phyloP scores from a whole-genome alignment of 495 filamentous ascomycete genomes.

The Cercophora samala region DNA sequence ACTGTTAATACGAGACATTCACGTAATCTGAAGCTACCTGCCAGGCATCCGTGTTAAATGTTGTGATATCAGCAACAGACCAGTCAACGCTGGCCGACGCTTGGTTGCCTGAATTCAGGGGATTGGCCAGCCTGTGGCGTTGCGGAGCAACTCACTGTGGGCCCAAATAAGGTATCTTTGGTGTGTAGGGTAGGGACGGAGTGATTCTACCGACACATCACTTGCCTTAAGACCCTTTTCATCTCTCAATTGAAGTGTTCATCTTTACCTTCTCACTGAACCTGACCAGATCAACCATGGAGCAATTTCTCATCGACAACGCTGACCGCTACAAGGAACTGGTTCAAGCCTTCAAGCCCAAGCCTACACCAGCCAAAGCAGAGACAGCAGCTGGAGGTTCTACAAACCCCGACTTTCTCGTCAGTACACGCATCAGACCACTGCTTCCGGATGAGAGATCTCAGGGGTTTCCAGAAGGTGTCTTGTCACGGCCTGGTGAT shows the following conservation, averaged over 20 bases:
- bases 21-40: not conserved
- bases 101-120: not conserved
- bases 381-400: not conserved
- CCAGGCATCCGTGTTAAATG: not conserved
- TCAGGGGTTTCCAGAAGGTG: slow-evolving; percentile 18
- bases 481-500: slow-evolving; percentile 11
- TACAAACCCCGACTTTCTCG: slow-evolving; percentile 20
- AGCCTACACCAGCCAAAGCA: not conserved
- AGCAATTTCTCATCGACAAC: slow-evolving; percentile 27
- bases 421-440: slow-evolving; percentile 23
- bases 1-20: not conserved
- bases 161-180: not conserved
- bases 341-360: slow-evolving; percentile 21
- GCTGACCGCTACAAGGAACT: slow-evolving; percentile 25
- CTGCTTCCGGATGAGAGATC: slow-evolving; percentile 23
- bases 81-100: not conserved
- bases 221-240: not conserved
- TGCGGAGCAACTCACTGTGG: not conserved
- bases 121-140: not conserved
- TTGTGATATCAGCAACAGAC: not conserved
- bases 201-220: no score
- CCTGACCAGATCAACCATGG: slow-evolving; percentile 11
- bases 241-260: not conserved
- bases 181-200: no score
- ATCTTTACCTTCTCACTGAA: not conserved